Evolutionary conservation across 805 yeast genomes (phyloP), one percentile per base, ranked within the genome.

Genomic region (Lachancea sp.): DNA sequence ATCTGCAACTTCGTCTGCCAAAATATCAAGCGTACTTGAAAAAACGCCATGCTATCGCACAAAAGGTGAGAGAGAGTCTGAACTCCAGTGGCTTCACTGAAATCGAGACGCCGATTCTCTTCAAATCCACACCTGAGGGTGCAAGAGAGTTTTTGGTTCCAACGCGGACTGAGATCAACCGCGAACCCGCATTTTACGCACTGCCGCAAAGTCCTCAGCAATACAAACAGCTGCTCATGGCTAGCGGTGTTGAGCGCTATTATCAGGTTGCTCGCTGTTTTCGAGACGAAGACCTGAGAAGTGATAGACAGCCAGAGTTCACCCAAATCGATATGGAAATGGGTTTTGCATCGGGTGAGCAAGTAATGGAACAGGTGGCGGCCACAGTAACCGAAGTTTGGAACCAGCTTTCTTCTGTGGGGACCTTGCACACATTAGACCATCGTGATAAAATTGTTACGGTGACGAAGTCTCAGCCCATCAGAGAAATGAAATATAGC

Each of bases 151-250:
- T 91, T 61, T 65, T 93, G 39, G 97, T 93, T 0, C 99, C 99
- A 1, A 87, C 97, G 0, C 73, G 98, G 52, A 67, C 74, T 13
- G 59, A 67, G 1, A 65, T 66, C 2, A 66, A 70, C 22, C 34
- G 36, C 2, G 25, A 45, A 11, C 53, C 56, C 8, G 58, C 65
- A 16, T 84, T 85, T 63, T 93, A 91, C 62, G 97, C 99, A 0
- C 70, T 93, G 25, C 97, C 98, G 0, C 99, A 93, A 63, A 87
- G 96, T 13, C 99, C 99, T 0, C 99, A 93, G 61, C 99, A 93
- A 60, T 93, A 91, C 60, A 93, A 93, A 60, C 99, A 93, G 65
- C 70, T 93, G 34, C 69, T 93, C 29, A 93, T 93, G 89, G 95
- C 97, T 1, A 82, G 95, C 34, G 99, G 99, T 1, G 78, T 93